phyloP scores from a whole-genome alignment of 2,329 filamentous ascomycete species.

The Drechslerella dactyloides region DNA sequence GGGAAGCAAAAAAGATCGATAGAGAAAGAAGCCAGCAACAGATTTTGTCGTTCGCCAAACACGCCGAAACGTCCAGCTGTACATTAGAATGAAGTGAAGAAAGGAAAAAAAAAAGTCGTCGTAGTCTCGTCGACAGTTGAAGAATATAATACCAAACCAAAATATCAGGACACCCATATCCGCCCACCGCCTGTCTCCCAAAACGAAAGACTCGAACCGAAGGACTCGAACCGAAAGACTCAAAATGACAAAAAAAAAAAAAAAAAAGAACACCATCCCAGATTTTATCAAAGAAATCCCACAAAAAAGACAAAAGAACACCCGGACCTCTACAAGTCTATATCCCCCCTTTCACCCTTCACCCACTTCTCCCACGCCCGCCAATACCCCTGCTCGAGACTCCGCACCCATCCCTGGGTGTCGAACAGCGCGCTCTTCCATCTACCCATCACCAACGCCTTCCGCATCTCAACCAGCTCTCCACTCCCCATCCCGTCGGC shows the following conservation, averaged over 20 bases:
- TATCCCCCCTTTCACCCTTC: constrained; percentile 84
- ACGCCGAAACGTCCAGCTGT: constrained; percentile 31
- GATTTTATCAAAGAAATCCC: constrained; percentile 13
- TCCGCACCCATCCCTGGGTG: constrained; percentile 85
- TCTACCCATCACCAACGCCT: constrained; percentile 79
- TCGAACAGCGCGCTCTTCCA: constrained; percentile 90
- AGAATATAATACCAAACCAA: constrained; percentile 5
- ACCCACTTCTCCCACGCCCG: constrained; percentile 91
- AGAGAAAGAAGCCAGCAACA: constrained; percentile 17
- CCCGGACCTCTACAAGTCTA: constrained; percentile 68
- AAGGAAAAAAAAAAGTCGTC: not conserved
- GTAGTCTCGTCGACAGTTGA: too few species aligned
- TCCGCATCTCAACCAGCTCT: constrained; percentile 77
- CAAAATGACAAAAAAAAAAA: constrained; percentile 4
- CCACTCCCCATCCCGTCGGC: constrained; percentile 67
- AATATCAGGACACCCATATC: not conserved
- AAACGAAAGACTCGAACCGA: not conserved
- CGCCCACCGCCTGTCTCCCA: not conserved
- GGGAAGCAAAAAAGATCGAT: constrained; percentile 14
- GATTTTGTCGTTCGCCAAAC: constrained; percentile 20
- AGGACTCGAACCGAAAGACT: not conserved
- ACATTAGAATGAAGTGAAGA: constrained; percentile 8
- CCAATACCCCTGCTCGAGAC: constrained; percentile 86
- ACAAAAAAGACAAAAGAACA: constrained; percentile 30
- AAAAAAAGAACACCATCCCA: constrained; percentile 20